phyloP scores from a whole-genome alignment of 2,329 filamentous ascomycete species.

The Alternaria ethzedia region DNA sequence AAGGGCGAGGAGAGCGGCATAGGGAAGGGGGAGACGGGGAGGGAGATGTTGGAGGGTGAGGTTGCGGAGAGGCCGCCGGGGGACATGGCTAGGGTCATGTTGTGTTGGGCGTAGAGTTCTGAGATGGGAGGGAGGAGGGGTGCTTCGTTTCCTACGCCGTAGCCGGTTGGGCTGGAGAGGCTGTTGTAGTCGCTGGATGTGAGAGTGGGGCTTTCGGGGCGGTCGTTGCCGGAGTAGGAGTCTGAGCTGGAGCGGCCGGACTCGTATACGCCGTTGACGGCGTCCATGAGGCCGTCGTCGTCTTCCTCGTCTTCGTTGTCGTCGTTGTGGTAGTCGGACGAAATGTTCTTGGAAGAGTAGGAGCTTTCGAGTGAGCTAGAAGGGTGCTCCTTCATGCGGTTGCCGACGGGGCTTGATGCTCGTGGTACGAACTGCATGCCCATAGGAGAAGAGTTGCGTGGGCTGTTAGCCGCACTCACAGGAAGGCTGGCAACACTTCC shows the following conservation, averaged over 20 bases:
- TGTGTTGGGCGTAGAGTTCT: constrained; percentile 22
- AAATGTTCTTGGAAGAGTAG: constrained; percentile 24
- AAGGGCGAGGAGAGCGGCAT: constrained; percentile 37
- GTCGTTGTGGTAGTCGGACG: constrained; percentile 23
- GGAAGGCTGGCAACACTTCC: constrained; percentile 76
- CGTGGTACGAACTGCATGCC: constrained; percentile 43
- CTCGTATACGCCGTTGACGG: constrained; percentile 37
- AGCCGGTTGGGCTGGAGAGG: constrained; percentile 30
- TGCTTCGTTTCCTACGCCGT: constrained; percentile 13
- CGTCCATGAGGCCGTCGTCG: constrained; percentile 28
- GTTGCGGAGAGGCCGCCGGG: constrained; percentile 17
- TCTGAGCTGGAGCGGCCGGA: constrained; percentile 24
- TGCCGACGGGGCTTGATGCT: constrained; percentile 35
- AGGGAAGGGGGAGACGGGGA: constrained; percentile 32
- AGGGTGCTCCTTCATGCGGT: constrained; percentile 37
- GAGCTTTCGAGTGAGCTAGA: constrained; percentile 35
- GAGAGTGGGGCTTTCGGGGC: constrained; percentile 41
- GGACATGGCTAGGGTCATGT: constrained; percentile 20
- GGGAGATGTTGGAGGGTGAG: constrained; percentile 27
- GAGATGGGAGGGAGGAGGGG: constrained; percentile 27
- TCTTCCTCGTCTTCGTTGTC: constrained; percentile 24
- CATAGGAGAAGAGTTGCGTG: constrained; percentile 48
- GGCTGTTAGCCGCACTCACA: constrained; percentile 54
- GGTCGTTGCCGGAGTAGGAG: constrained; percentile 19
- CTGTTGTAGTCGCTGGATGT: constrained; percentile 40